These are phyloP conservation scores for Nakataea oryzae DNA, from an alignment of 2,329 filamentous ascomycete species.

Conservation along the genomic window DNA sequence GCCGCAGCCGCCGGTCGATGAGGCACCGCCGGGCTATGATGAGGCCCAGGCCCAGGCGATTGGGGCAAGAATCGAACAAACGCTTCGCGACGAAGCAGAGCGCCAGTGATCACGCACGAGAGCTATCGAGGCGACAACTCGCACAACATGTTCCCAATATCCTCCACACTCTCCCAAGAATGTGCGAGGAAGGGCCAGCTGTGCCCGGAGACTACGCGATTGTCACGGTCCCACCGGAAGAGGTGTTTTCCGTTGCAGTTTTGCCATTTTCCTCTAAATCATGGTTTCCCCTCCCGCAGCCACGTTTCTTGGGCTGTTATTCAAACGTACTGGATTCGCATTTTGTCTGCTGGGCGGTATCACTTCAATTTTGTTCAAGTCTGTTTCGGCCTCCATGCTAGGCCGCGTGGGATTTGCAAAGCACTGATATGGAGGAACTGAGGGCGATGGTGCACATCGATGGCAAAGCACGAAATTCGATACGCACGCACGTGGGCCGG, in stretches of 20 bases:
- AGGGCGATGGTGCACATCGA: not conserved
- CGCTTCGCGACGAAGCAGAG: constrained; percentile 64
- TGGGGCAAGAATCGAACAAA: constrained; percentile 52
- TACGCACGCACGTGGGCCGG: not conserved
- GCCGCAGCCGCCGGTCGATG: constrained; percentile 40
- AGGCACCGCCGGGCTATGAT: constrained; percentile 85
- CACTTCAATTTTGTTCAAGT: not conserved
- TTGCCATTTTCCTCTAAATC: not conserved
- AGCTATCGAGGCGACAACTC: not conserved
- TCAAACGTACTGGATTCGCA: not conserved
- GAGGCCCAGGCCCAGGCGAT: constrained; percentile 71
- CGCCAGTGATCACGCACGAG: constrained; percentile 25
- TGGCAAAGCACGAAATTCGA: not conserved
- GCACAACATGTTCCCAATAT: not conserved
- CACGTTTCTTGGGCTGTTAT: not conserved
- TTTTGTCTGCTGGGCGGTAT: not conserved
- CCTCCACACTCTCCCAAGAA: not conserved
- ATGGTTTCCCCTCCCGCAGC: not conserved
- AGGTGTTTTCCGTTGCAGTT: not conserved
- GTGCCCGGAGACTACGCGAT: too few species aligned
- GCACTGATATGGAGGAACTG: not conserved
- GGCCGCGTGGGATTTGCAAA: not conserved
- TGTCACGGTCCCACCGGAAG: not conserved
- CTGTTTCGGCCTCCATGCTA: not conserved
- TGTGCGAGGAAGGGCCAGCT: not conserved